phyloP scores from a whole-genome alignment of 257 asterid genomes.

The Nicotiana tabacum region DNA sequence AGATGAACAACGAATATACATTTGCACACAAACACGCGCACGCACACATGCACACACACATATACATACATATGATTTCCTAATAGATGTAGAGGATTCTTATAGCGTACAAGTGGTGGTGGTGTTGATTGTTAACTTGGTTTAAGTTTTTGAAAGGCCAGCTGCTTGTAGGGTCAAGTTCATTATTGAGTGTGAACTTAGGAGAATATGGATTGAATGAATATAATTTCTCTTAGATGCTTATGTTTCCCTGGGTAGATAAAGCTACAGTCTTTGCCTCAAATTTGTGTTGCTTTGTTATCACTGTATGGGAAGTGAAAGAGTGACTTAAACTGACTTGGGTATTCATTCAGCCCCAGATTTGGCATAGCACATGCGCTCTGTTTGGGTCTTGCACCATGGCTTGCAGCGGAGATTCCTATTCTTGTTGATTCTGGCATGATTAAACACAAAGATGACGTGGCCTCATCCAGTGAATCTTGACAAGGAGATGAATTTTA shows the following conservation, averaged over 20 bases:
- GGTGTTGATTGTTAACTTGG: neutral
- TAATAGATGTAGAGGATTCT: neutral
- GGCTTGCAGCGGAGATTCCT: conserved; percentile 96
- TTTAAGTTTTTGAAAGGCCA: neutral
- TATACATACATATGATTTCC: neutral
- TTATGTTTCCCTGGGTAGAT: neutral
- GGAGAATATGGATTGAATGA: neutral
- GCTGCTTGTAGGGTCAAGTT: neutral
- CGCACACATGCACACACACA: too few relatives aligned
- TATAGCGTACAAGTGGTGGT: neutral
- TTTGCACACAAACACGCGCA: too few relatives aligned
- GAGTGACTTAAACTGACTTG: neutral
- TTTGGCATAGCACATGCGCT: conserved; percentile 94
- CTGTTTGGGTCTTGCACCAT: conserved; percentile 91
- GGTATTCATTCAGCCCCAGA: conserved; percentile 55
- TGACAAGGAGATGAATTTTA: conserved; percentile 12
- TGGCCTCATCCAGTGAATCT: conserved; percentile 50
- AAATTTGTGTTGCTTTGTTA: neutral
- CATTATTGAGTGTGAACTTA: neutral
- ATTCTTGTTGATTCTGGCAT: conserved; percentile 89
- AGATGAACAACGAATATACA: too few relatives aligned
- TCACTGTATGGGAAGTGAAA: neutral
- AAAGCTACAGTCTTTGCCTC: neutral
- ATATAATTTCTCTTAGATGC: neutral
- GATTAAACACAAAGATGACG: conserved; percentile 90